These are phyloP conservation scores for Phytophthora agathidicida DNA, from an alignment of 352 stramenopile species.

Conservation along the genomic window DNA sequence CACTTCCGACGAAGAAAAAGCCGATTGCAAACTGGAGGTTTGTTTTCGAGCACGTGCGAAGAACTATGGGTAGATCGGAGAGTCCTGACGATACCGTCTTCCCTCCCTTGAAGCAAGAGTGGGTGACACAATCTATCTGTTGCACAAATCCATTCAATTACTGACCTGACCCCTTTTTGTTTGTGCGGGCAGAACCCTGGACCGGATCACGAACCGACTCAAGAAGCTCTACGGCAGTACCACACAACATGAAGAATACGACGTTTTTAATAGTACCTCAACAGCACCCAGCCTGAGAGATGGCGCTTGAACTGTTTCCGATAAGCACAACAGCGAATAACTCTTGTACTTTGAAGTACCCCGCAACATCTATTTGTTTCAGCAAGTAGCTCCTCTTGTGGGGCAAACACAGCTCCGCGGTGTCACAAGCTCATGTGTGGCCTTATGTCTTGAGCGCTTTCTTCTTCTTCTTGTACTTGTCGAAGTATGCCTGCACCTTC, in stretches of 20 bases:
- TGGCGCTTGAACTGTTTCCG: no score
- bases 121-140: conserved; percentile 7
- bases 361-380: conserved; percentile 23
- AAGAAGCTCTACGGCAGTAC: conserved; percentile 55
- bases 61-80: conserved; percentile 20
- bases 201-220: conserved; percentile 66
- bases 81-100: conserved; percentile 16
- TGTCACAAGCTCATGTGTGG: conserved; percentile 1
- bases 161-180: conserved; percentile 11
- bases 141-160: neutral
- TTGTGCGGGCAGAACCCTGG: conserved; percentile 48
- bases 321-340: neutral
- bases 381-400: conserved; percentile 6
- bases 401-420: conserved; percentile 9
- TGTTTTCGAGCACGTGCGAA: conserved; percentile 57
- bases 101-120: conserved; percentile 46
- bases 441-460: conserved; percentile 91
- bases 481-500: conserved; percentile 95
- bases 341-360: conserved; percentile 11
- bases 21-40: conserved; percentile 78
- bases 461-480: conserved; percentile 97
- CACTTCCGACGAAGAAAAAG: conserved; percentile 58
- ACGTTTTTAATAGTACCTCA: conserved; percentile 34
- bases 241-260: conserved; percentile 55
- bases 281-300: no score